Evolutionary conservation across 1,284 basidiomycete species (phyloP), one percentile per base, ranked within the genome.

Genomic region (Psilocybe mexicana): DNA sequence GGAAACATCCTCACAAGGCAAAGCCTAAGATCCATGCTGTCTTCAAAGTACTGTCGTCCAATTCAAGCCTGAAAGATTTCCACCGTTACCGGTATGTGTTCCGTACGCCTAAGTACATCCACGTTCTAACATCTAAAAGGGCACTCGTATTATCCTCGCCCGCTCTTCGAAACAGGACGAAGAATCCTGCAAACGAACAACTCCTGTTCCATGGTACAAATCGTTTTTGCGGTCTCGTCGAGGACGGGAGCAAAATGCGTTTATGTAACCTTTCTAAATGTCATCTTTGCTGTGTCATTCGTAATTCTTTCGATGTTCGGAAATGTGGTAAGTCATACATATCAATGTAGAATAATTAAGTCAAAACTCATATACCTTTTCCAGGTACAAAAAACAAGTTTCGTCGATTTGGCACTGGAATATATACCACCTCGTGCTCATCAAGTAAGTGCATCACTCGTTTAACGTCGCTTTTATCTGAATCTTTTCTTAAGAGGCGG

Each of bases 131-230:
- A 26, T 45, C 33, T 6, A 18, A 11, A 42, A 76, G 74, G 40
- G 66, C 67, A 26, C 58, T 57, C 11, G 69, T 76, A 8, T 54
- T 64, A 6, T 57, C 64, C 2, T 64, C 65, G 43, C 66, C 68
- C 33, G 54, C 61, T 26, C 59, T 67, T 36, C 63, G 55, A 42
- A 60, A 51, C 43, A 65, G 58, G 60, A 62, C 54, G 30, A 64
- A 64, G 55, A 71, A 65, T 65, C 74, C 66, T 59, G 71, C 62
- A 24, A 81, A 81, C 57, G 83, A 86, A 66, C 77, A 78, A 54
- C 69, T 85, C 8, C 74, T 86, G 44, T 86, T 86, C 65, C 85
- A 87, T 67, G 85, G 84, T 30, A 87, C 84, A 14, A 80, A 76
- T 48, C 77, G 84, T 47, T 73, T 70, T 8, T 86, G 84, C 63